Evolutionary conservation across 2,329 filamentous ascomycete genomes (phyloP), one percentile per base, ranked within the genome.

Genomic region (Metarhizium robertsii): DNA sequence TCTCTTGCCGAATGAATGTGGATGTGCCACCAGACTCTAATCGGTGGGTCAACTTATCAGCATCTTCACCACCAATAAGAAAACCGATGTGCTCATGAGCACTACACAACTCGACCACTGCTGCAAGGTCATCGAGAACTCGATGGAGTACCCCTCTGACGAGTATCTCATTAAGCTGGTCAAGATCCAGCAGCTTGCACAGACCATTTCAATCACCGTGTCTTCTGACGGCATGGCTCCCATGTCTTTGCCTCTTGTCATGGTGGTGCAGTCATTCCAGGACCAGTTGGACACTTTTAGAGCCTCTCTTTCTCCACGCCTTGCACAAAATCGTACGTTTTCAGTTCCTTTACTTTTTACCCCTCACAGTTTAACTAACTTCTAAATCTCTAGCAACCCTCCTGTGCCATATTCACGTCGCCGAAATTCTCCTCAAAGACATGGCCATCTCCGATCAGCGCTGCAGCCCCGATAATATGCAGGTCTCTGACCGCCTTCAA

Each of bases 401-500:
- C 6, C 65, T 66, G 30, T 69, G 70, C 11, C 76, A 79, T 58
- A 47, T 76, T 8, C 64, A 70, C 58, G 68, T 78, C 13, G 74
- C 74, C 25, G 71, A 79, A 59, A 67, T 76, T 8, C 70, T 80
- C 4, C 65, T 79, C 18, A 76, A 74, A 58, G 77, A 79, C 58
- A 65, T 75, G 42, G 73, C 69, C 56, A 65, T 79, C 32, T 71
- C 72, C 4, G 75, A 77, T 3, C 60, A 65, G 29, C 64, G 67
- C 57, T 66, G 66, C 47, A 60, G 60, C 10, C 56, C 66, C 8
- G 60, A 64, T 2, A 64, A 64, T 46, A 64, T 77, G 53, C 53
- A 70, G 4, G 58, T 66, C 8, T 63, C 68, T 2, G 72, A 76
- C 36, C 72, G 76, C 7, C 65, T 78, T 2, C 67, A 71, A 20